Evolutionary conservation across 1,284 basidiomycete genomes (phyloP), one percentile per base, ranked within the genome.

Genomic region (Trametes sp.): DNA sequence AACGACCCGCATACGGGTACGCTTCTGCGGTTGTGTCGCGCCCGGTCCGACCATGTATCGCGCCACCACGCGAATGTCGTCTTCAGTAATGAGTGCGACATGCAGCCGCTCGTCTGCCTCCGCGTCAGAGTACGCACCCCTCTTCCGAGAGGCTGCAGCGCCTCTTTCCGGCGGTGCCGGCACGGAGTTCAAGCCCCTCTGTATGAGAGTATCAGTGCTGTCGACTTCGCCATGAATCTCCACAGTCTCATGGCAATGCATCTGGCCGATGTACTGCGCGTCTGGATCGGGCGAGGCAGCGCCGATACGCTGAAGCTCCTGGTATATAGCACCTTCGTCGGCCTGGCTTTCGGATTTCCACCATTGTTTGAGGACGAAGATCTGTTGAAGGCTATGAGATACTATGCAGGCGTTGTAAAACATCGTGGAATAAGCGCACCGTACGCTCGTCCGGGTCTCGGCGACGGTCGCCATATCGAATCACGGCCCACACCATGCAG

Each of bases 201-300:
- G 41, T 54, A 54, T 54, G 41, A 54, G 53, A 42, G 7, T n/a
- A 13, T 29, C 53, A 19, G 53, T 54, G 41, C 21, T 54, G 53
- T 54, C 53, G 41, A 44, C 11, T n/a, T 44, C 53, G 26, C 41
- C 53, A 13, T 9, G 28, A 16, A 44, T 54, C 41, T 54, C 33
- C 41, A 54, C 53, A 21, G 38, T 31, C 53, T 54, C 53, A 4
- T 44, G 26, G 38, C 10, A 33, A 38, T 54, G 36, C 41, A 45
- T 29, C 26, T 31, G 26, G 28, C 26, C 53, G 19, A 54, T 28
- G 26, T 45, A 54, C 26, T 54, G 41, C 14, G 53, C 53, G 19
- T 44, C 54, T 28, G 42, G 42, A 14, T 36, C 21, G 54, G 29
- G n/a, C n/a, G 42, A 23, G n/a, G 14, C 41, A 19, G 7, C 54